Evolutionary conservation across 768 basidiomycete genomes (phyloP).

Genomic region (Leccinum arenicola): DNA sequence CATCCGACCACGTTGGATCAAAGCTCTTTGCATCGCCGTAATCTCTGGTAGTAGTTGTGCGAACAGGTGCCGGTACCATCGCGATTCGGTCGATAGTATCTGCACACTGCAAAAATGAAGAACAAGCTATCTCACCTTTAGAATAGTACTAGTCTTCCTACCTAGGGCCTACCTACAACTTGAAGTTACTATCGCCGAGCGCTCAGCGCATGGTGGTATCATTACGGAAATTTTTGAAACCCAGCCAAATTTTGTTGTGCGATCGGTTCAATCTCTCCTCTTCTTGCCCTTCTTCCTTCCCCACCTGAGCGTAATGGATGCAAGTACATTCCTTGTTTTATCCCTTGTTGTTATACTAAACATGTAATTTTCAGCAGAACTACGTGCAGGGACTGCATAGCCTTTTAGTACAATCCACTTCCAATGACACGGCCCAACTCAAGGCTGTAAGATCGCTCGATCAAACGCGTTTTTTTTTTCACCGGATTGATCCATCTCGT

Average conservation of each 20-base stretch:
- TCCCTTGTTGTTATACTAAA: not conserved
- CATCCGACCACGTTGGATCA: not conserved
- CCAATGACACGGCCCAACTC: slow-evolving; percentile 82
- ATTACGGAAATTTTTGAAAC: slow-evolving; percentile 37
- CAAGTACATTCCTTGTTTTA: slow-evolving; percentile 15
- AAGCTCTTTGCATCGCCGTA: not conserved
- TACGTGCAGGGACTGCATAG: slow-evolving; percentile 81
- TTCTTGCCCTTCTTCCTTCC: slow-evolving; percentile 27
- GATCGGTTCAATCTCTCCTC: slow-evolving; percentile 28
- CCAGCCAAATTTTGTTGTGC: slow-evolving; percentile 53
- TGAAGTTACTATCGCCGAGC: not conserved
- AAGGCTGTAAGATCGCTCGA: slow-evolving; percentile 68
- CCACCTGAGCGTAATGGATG: slow-evolving; percentile 28
- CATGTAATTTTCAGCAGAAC: slow-evolving; percentile 44
- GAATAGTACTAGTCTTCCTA: too few species aligned
- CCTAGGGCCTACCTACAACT: too few species aligned
- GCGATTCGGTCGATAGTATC: too few species aligned
- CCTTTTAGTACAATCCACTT: slow-evolving; percentile 78
- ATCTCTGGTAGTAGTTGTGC: not conserved
- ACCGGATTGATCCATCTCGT: slow-evolving; percentile 9
- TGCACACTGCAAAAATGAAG: too few species aligned
- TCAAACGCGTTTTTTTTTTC: slow-evolving; percentile 23
- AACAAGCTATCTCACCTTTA: too few species aligned
- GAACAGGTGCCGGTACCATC: not conserved
- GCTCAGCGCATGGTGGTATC: not conserved